Evolutionary conservation across 2,329 filamentous ascomycete species (phyloP), one percentile per base, ranked within the genome.

Genomic region (Penicillium corylophilum): DNA sequence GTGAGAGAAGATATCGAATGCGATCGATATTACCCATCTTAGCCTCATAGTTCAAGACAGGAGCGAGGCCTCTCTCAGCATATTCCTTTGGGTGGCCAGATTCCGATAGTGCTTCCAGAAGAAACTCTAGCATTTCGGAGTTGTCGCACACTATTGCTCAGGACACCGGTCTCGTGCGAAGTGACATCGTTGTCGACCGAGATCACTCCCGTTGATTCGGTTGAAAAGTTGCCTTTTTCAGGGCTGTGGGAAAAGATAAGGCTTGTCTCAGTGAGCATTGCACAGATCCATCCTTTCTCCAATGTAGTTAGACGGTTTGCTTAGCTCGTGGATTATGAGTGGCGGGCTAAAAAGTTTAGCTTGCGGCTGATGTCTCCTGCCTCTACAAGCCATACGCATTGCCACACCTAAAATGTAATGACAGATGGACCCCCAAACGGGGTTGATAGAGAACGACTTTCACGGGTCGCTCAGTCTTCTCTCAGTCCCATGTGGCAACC

Each of bases 221-320:
- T 38, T 4, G 53, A 36, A 12, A 36, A 46, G 31, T 46, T 48
- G 38, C 26, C 43, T 46, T 46, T 45, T 20, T 42, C 39, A 10
- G 16, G 23, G 23, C 16, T 33, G 40, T 38, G 46, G 31, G 31
- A 42, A 43, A 49, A 16, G 46, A 44, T 49, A 49, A 49, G 46
- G 31, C 31, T 26, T 44, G 40, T 38, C 46, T 16, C 3, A 7
- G 46, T 18, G 26, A 18, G 12, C 18, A 18, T 28, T 38, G 6
- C 18, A 42, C 13, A n/a, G 36, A 10, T 41, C 36, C 45, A 23
- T 12, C 13, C 4, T 28, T 16, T 8, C 4, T 20, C 39, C 23
- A 29, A 15, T 40, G 23, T 16, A 20, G 13, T 29, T 12, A 20
- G 23, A 38, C 20, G 4, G 4, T 20, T 16, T 18, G n/a, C 33